phyloP scores from a whole-genome alignment of 192 early-diverging fungal species.

The Ambispora gerdemannii region DNA sequence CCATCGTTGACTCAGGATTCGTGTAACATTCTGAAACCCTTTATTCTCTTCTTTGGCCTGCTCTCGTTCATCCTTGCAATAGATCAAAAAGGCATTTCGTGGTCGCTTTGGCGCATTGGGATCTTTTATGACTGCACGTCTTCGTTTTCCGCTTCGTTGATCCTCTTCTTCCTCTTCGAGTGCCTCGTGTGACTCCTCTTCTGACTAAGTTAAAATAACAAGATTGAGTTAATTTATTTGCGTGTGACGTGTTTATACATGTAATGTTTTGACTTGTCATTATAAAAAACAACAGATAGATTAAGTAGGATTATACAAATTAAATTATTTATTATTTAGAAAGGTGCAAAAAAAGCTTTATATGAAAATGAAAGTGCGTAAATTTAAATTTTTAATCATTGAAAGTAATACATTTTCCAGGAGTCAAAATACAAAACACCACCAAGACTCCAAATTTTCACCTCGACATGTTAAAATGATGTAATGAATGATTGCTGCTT shows the following conservation, averaged over 20 bases:
- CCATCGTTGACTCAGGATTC: constrained; percentile 43
- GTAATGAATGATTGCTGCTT: no score
- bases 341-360: no score
- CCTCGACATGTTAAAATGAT: no score
- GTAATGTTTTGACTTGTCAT: no score
- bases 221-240: neutral
- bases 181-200: constrained; percentile 3
- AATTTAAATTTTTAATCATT: no score
- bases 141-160: constrained; percentile 23
- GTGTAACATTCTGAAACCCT: constrained; percentile 37
- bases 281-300: no score
- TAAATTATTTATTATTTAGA: no score
- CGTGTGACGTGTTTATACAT: neutral
- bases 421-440: no score
- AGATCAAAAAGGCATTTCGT: constrained; percentile 42
- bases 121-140: constrained; percentile 37
- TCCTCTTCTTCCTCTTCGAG: constrained; percentile 8
- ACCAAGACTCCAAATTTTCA: no score
- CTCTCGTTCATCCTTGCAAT: constrained; percentile 42
- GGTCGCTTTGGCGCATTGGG: constrained; percentile 48
- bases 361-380: no score
- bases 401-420: no score
- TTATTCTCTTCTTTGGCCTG: constrained; percentile 44
- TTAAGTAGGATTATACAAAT: no score
- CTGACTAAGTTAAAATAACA: neutral